Evolutionary conservation across 805 yeast species (phyloP).

Genomic region (Starmerella etchellsii): DNA sequence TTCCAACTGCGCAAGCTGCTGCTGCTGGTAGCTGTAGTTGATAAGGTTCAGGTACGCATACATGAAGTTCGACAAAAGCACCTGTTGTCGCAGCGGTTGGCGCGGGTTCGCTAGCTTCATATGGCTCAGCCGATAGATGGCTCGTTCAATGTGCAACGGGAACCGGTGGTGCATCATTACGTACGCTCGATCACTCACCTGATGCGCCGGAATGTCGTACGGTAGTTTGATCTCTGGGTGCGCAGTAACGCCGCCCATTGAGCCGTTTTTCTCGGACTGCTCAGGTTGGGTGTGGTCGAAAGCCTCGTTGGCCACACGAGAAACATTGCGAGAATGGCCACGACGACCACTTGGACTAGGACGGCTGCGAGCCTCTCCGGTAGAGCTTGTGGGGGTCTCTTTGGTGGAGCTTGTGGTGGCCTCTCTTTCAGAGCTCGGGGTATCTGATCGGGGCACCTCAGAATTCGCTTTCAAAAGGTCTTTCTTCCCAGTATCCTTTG

Average conservation of each 20-base stretch:
- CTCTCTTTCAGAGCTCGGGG: neutral
- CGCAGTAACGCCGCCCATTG: neutral
- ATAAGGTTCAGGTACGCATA: slow-evolving; percentile 90
- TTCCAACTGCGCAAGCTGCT: slow-evolving; percentile 20
- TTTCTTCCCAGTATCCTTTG: neutral
- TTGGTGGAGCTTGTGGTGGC: neutral
- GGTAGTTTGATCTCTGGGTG: slow-evolving; percentile 23
- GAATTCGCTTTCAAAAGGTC: neutral
- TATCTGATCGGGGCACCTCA: neutral
- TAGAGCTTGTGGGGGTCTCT: neutral
- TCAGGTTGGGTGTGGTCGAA: neutral
- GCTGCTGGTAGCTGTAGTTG: slow-evolving; percentile 51
- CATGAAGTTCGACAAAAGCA: slow-evolving; percentile 88
- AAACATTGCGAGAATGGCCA: slow-evolving; percentile 12
- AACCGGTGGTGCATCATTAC: slow-evolving; percentile 42
- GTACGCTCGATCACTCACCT: slow-evolving; percentile 25
- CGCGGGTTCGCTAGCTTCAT: slow-evolving; percentile 88
- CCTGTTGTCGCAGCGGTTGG: slow-evolving; percentile 84
- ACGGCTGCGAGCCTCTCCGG: no score
- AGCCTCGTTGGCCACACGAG: slow-evolving; percentile 9
- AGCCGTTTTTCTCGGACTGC: no score
- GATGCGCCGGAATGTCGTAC: slow-evolving; percentile 29
- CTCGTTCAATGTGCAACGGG: slow-evolving; percentile 92
- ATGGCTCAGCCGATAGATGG: slow-evolving; percentile 85
- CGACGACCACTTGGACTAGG: neutral